Conservation (phyloP, 176 grass and related monocot genomes). For the Olyra latifolia region DNA sequence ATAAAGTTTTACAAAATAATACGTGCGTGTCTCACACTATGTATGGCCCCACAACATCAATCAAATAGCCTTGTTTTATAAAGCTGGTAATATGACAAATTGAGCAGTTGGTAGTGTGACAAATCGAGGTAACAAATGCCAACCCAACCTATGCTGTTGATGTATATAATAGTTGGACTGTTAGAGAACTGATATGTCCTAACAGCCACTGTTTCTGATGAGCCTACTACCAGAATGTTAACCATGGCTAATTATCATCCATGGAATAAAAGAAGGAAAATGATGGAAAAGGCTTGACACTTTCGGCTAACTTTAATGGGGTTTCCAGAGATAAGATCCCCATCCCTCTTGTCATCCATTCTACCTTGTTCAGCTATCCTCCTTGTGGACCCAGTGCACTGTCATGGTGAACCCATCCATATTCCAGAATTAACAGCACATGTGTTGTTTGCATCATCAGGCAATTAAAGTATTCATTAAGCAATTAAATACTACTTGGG, state of each 20-base stretch:
- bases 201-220: conserved; percentile 25
- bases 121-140: conserved; percentile 27
- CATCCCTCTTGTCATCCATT: conserved; percentile 46
- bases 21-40: not conserved
- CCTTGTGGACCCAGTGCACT: conserved; percentile 41
- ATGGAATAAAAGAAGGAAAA: conserved; percentile 76
- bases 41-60: not conserved
- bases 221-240: conserved; percentile 37
- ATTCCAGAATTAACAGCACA: conserved; percentile 17
- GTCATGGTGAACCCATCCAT: conserved; percentile 34
- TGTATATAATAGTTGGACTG: not conserved
- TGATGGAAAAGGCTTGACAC: conserved; percentile 65
- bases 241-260: conserved; percentile 40
- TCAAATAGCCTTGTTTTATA: not conserved
- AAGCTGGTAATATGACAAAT: not conserved
- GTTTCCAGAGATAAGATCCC: conserved; percentile 90
- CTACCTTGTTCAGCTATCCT: conserved; percentile 49
- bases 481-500: not conserved
- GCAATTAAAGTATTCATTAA: not conserved
- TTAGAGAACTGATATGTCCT: not conserved
- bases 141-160: not conserved
- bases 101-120: conserved; percentile 3
- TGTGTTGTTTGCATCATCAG: conserved; percentile 17
- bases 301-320: conserved; percentile 81
- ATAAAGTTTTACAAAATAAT: no score